These are phyloP conservation scores for Scedosporium dehoogii DNA, from an alignment of 2,329 filamentous ascomycete genomes.

Conservation along the genomic window DNA sequence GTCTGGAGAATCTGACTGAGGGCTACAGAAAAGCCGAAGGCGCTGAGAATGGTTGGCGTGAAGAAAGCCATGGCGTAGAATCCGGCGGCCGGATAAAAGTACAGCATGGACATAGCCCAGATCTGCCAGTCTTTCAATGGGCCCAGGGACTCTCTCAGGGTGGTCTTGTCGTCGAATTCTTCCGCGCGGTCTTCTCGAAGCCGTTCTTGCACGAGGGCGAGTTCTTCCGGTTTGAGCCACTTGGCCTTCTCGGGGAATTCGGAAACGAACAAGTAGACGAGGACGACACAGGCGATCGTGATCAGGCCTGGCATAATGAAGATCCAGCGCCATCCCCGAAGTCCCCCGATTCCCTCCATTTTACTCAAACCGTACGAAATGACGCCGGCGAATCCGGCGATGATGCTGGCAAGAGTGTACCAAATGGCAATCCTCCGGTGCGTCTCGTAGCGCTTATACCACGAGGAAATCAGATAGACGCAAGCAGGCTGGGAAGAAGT, in stretches of 20 bases:
- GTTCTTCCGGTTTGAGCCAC: constrained; percentile 57
- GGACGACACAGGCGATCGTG: constrained; percentile 37
- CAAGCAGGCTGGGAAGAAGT: constrained; percentile 43
- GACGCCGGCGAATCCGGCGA: constrained; percentile 61
- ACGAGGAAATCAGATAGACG: constrained; percentile 61
- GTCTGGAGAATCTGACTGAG: constrained; percentile 3
- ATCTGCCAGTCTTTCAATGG: not conserved
- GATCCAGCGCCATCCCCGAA: constrained; percentile 58
- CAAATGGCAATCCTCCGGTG: constrained; percentile 58
- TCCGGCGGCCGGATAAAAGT: not conserved
- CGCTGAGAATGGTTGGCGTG: not conserved
- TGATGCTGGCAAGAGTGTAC: constrained; percentile 59
- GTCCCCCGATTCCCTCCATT: constrained; percentile 44
- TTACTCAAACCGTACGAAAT: constrained; percentile 54
- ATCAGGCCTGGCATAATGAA: constrained; percentile 62
- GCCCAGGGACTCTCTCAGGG: not conserved
- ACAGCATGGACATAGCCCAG: not conserved
- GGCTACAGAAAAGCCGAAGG: not conserved
- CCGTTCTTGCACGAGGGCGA: constrained; percentile 37
- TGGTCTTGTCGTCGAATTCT: not conserved
- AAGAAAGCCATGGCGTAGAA: constrained; percentile 1
- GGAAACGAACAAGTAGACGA: constrained; percentile 55
- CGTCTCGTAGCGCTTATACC: constrained; percentile 61
- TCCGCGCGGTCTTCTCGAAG: not conserved
- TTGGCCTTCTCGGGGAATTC: constrained; percentile 58